These are phyloP conservation scores for Neurospora intermedia DNA, from an alignment of 495 filamentous ascomycete species.

Conservation along the genomic window DNA sequence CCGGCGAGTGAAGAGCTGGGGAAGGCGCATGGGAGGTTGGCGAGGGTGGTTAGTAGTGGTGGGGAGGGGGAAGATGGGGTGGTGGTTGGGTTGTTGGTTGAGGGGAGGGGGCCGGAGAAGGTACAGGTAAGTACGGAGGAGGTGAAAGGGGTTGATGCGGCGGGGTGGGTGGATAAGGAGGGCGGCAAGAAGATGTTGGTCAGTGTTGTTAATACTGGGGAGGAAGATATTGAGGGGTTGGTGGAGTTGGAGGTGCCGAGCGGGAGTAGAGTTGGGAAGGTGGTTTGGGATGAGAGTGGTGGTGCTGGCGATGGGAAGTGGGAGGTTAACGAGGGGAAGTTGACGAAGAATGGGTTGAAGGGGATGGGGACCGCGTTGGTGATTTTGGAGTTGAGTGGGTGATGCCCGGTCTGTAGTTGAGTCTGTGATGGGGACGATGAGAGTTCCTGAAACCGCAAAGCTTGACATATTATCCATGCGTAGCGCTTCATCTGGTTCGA, in stretches of 20 bases:
- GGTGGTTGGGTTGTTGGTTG: constrained; percentile 35
- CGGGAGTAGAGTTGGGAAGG: background rate
- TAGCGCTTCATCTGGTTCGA: background rate
- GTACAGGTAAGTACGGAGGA: background rate
- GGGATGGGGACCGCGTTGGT: constrained; percentile 18
- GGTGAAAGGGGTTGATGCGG: constrained; percentile 28
- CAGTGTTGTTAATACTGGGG: constrained; percentile 33
- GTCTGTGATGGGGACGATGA: no score
- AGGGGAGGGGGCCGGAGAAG: constrained; percentile 15
- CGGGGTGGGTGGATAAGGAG: constrained; percentile 25
- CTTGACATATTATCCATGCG: background rate
- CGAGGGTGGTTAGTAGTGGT: constrained; percentile 26
- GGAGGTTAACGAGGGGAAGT: constrained; percentile 10
- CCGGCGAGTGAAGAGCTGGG: constrained; percentile 34
- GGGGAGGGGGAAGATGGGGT: constrained; percentile 13
- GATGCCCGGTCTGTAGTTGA: background rate
- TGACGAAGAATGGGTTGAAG: constrained; percentile 11
- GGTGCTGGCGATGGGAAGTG: constrained; percentile 12
- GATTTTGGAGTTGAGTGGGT: constrained; percentile 8
- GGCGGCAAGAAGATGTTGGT: constrained; percentile 30
- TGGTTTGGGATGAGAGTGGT: constrained; percentile 13
- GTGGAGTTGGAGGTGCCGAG: constrained; percentile 18
- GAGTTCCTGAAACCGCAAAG: no score
- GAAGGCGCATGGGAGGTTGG: constrained; percentile 34
- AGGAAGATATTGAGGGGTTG: constrained; percentile 11